These are phyloP conservation scores for Nakaseomyces glabratus DNA, from an alignment of 1,139 yeast species.

Conservation along the genomic window DNA sequence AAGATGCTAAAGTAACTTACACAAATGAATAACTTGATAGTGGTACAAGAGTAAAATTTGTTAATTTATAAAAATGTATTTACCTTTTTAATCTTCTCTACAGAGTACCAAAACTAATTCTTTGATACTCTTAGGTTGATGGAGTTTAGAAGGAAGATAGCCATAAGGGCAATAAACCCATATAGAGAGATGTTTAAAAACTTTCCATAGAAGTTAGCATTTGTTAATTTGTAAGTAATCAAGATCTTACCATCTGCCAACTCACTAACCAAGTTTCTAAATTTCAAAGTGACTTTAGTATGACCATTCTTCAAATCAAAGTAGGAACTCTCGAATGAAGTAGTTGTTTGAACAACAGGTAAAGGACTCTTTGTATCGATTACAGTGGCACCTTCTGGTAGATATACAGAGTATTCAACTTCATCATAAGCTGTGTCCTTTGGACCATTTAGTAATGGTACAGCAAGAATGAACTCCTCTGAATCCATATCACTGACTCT, in stretches of 20 bases:
- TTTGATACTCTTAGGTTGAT: constrained; percentile 16
- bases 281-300: constrained; percentile 59
- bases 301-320: constrained; percentile 77
- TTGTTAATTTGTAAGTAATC: constrained; percentile 55
- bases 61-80: too few relatives aligned
- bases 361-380: constrained; percentile 53
- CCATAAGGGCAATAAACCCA: constrained; percentile 52
- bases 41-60: too few relatives aligned
- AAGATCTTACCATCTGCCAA: constrained; percentile 49
- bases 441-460: constrained; percentile 72
- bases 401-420: constrained; percentile 52
- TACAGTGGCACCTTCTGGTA: constrained; percentile 82
- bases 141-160: constrained; percentile 41
- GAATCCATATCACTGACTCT: constrained; percentile 34
- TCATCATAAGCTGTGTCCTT: constrained; percentile 57
- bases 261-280: constrained; percentile 61
- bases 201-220: constrained; percentile 47
- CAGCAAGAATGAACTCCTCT: constrained; percentile 53
- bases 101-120: constrained; percentile 1
- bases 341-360: constrained; percentile 33
- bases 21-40: too few relatives aligned
- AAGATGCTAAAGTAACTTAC: too few relatives aligned
- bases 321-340: constrained; percentile 49
- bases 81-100: too few relatives aligned
- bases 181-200: constrained; percentile 60